A percentile compares a stretch with the other conserved stretches of the same genome.
These are phyloP conservation scores for Cladosporium sp. DNA, from an alignment of 2,329 filamentous ascomycete species.

Conservation along the genomic window DNA sequence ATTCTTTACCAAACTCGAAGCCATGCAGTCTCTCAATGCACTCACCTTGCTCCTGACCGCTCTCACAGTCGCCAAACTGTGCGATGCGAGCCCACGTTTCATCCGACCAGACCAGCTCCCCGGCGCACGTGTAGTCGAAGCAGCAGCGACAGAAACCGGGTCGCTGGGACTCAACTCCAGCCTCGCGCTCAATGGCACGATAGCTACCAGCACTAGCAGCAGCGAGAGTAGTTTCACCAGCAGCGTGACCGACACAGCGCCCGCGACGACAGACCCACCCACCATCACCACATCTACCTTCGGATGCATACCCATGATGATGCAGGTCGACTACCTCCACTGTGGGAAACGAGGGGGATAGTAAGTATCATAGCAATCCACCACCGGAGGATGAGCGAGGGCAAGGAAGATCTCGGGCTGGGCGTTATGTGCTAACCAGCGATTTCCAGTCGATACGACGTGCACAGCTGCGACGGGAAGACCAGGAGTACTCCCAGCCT, in stretches of 20 bases:
- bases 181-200: neutral
- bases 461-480: conserved; percentile 29
- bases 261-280: neutral
- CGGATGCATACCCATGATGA: conserved; percentile 22
- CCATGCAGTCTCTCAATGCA: neutral
- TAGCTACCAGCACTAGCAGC: neutral
- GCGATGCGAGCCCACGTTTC: conserved; percentile 1
- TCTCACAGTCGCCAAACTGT: neutral
- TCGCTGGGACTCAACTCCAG: neutral
- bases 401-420: neutral
- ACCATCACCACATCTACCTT: neutral
- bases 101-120: neutral
- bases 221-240: neutral
- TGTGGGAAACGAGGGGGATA: conserved; percentile 27
- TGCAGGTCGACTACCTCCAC: conserved; percentile 26
- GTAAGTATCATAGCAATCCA: conserved; percentile 21
- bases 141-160: conserved; percentile 2
- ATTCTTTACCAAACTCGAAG: neutral
- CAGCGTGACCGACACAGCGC: neutral
- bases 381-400: neutral
- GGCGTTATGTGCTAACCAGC: neutral
- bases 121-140: neutral
- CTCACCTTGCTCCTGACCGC: neutral
- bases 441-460: conserved; percentile 27
- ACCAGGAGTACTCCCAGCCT: conserved; percentile 1